These are phyloP conservation scores for Isatis tinctoria DNA, from an alignment of 345 rosid species.

Conservation along the genomic window DNA sequence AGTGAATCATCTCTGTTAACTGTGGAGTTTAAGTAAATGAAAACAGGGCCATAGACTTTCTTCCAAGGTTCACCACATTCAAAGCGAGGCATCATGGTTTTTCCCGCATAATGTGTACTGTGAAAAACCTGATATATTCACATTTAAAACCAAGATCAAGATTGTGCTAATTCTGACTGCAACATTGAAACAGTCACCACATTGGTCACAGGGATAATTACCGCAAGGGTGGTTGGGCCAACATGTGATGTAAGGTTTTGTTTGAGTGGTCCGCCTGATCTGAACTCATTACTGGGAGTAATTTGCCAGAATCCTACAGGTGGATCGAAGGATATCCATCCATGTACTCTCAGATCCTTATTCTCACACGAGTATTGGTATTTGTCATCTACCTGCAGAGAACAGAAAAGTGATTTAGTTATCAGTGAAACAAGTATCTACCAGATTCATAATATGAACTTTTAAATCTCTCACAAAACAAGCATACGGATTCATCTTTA, in stretches of 20 bases:
- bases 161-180: not conserved
- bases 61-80: slow-evolving; percentile 76
- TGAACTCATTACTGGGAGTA: slow-evolving; percentile 87
- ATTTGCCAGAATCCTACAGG: slow-evolving; percentile 97
- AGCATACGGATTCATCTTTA: not conserved
- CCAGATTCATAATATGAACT: not conserved
- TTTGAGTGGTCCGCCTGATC: slow-evolving; percentile 91
- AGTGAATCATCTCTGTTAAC: slow-evolving; percentile 42
- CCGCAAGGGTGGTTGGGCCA: slow-evolving; percentile 88
- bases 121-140: slow-evolving; percentile 61
- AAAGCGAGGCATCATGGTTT: slow-evolving; percentile 55
- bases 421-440: not conserved
- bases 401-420: slow-evolving; percentile 3
- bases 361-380: slow-evolving; percentile 91
- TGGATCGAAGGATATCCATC: slow-evolving; percentile 82
- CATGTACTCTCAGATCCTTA: slow-evolving; percentile 77
- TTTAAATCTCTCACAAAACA: not conserved
- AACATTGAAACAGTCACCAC: not conserved
- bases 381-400: slow-evolving; percentile 86
- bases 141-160: not conserved
- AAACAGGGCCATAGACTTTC: slow-evolving; percentile 93
- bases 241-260: slow-evolving; percentile 95
- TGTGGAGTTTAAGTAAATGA: slow-evolving; percentile 71
- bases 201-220: slow-evolving; percentile 29
- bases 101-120: slow-evolving; percentile 79